These are phyloP conservation scores for Saccharomycopsis olivae DNA, from an alignment of 805 yeast species.

Conservation along the genomic window DNA sequence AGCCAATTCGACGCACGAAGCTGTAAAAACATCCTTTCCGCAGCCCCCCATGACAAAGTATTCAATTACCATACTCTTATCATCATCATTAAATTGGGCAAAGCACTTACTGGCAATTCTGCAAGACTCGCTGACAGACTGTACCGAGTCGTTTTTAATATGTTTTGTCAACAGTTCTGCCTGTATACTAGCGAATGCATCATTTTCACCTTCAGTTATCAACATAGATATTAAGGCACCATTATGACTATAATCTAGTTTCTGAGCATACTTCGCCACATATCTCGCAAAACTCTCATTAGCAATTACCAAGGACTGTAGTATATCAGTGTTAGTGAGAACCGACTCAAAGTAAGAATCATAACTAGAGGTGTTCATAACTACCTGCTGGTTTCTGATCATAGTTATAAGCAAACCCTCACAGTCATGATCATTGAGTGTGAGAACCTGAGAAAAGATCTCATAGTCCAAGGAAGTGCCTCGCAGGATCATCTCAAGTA, in stretches of 20 bases:
- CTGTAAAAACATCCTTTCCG: conserved; percentile 9
- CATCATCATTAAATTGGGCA: not conserved
- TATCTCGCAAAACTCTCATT: no score
- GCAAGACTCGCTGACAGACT: not conserved
- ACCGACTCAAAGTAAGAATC: no score
- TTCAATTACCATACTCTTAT: not conserved
- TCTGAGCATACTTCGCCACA: no score
- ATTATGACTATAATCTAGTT: not conserved
- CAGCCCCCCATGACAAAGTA: not conserved
- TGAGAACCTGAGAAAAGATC: no score
- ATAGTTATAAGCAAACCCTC: no score
- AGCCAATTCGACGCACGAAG: not conserved
- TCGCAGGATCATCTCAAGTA: no score
- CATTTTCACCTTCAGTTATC: not conserved
- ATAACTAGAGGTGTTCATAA: no score
- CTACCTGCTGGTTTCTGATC: no score
- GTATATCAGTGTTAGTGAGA: no score
- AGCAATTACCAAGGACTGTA: no score
- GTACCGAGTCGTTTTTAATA: not conserved
- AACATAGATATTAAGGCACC: not conserved
- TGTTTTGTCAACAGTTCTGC: not conserved
- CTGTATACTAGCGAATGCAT: not conserved
- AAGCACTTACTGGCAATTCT: conserved; percentile 4
- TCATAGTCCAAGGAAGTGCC: no score
- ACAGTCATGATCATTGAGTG: no score